Evolutionary conservation across 371 early-diverging fungal genomes (phyloP).

Genomic region (Apophysomyces sp.): DNA sequence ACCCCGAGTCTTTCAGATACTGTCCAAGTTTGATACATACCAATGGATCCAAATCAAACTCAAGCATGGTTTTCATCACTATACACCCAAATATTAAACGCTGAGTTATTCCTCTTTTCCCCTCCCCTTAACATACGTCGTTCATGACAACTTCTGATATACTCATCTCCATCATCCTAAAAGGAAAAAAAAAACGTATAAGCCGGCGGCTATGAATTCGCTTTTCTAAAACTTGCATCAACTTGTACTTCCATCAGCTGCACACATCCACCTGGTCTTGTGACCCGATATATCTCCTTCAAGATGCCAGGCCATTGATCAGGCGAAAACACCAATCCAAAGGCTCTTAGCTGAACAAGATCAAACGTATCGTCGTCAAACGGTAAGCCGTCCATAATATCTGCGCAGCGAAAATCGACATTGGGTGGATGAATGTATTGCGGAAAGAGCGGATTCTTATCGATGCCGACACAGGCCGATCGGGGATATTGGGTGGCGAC

Average conservation of each 20-base stretch:
- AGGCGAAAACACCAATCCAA: conserved; percentile 5
- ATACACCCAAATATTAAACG: too few species aligned
- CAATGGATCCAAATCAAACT: neutral
- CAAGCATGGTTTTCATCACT: neutral
- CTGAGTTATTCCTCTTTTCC: too few species aligned
- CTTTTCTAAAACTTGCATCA: neutral
- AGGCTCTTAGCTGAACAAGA: conserved; percentile 10
- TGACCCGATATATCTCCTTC: conserved; percentile 10
- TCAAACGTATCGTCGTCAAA: conserved; percentile 17
- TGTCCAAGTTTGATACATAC: neutral
- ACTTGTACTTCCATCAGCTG: conserved; percentile 10
- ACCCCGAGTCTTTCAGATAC: neutral
- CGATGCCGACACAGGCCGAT: neutral
- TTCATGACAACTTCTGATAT: neutral
- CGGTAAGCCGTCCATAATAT: conserved; percentile 15
- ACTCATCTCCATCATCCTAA: neutral
- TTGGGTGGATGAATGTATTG: conserved; percentile 11
- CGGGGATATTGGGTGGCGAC: neutral
- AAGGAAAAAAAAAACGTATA: neutral
- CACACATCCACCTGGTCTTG: conserved; percentile 13
- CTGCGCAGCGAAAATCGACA: conserved; percentile 4
- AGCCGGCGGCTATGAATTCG: neutral
- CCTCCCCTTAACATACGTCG: too few species aligned
- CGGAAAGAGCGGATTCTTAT: conserved; percentile 1
- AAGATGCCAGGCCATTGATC: conserved; percentile 12